Evolutionary conservation across 2,329 filamentous ascomycete species (phyloP).

Genomic region (Claviceps pazoutovae): DNA sequence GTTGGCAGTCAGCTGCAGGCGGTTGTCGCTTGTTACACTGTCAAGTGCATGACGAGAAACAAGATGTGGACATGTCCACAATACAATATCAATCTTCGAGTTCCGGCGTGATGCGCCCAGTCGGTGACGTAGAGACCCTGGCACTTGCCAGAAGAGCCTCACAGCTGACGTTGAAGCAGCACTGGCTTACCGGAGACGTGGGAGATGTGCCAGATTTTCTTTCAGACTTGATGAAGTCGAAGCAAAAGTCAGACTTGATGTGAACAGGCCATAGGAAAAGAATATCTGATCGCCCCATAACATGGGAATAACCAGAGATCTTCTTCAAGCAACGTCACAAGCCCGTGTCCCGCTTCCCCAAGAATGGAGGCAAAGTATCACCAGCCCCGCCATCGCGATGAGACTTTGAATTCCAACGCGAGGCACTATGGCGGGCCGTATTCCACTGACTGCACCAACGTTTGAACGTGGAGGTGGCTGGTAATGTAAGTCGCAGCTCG

Average conservation of each 20-base stretch:
- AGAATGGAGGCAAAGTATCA: not conserved
- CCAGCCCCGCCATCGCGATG: constrained; percentile 9
- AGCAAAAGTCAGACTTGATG: not conserved
- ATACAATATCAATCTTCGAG: too few species aligned
- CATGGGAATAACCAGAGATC: not conserved
- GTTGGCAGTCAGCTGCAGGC: not conserved
- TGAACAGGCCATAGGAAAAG: not conserved
- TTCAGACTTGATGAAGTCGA: not conserved
- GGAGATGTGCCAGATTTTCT: not conserved
- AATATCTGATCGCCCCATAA: too few species aligned
- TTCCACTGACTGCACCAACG: not conserved
- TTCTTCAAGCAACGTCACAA: not conserved
- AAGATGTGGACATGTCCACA: too few species aligned
- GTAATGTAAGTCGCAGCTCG: not conserved
- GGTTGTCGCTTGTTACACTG: not conserved
- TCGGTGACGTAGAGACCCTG: too few species aligned
- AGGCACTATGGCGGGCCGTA: constrained; percentile 4
- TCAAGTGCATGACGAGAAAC: too few species aligned
- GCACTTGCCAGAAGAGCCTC: too few species aligned
- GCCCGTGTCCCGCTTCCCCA: not conserved
- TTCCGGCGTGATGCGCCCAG: too few species aligned
- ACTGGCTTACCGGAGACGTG: constrained; percentile 1
- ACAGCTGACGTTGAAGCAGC: too few species aligned
- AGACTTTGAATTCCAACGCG: constrained; percentile 14
- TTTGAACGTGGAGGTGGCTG: constrained; percentile 1